A percentile compares a stretch with the other conserved stretches of the same genome.
Conservation (phyloP, 2,329 filamentous ascomycete species). For the Dothidotthia symphoricarpi region DNA sequence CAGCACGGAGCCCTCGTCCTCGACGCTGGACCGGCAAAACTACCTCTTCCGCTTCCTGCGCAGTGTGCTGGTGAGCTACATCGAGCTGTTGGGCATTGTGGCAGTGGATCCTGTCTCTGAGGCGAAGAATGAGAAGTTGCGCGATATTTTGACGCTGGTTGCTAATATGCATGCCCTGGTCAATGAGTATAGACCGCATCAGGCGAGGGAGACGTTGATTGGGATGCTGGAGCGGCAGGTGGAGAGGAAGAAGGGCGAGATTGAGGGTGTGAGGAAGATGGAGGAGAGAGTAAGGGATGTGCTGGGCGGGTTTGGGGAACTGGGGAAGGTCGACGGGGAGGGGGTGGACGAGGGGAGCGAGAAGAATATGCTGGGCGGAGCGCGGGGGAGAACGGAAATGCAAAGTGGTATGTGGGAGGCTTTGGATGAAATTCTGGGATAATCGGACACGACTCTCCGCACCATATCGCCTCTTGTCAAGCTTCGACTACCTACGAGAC, state of each 20-base stretch:
- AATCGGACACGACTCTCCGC: constrained; percentile 1
- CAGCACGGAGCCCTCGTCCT: constrained; percentile 43
- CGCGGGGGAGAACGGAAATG: constrained; percentile 18
- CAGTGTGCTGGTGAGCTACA: constrained; percentile 81
- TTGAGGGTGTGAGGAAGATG: constrained; percentile 64
- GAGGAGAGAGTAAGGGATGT: constrained; percentile 71
- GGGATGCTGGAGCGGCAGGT: constrained; percentile 83
- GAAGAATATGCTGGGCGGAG: constrained; percentile 13
- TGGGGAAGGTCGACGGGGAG: constrained; percentile 7
- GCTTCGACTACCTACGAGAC: not conserved
- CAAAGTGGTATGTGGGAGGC: constrained; percentile 40
- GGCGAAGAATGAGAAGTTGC: constrained; percentile 67
- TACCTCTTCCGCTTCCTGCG: constrained; percentile 77
- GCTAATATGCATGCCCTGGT: constrained; percentile 91
- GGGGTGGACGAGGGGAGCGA: constrained; percentile 12
- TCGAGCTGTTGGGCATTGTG: constrained; percentile 76
- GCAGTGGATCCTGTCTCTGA: constrained; percentile 63
- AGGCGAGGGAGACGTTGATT: constrained; percentile 84
- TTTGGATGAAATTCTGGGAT: constrained; percentile 35
- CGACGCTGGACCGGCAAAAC: constrained; percentile 50
- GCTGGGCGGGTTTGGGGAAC: constrained; percentile 62
- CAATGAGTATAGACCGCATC: constrained; percentile 91
- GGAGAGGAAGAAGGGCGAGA: constrained; percentile 69
- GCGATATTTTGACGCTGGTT: constrained; percentile 76
- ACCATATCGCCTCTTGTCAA: too few species aligned